Evolutionary conservation across 2,329 filamentous ascomycete genomes (phyloP).

Genomic region (Davidsoniella eucalypti): DNA sequence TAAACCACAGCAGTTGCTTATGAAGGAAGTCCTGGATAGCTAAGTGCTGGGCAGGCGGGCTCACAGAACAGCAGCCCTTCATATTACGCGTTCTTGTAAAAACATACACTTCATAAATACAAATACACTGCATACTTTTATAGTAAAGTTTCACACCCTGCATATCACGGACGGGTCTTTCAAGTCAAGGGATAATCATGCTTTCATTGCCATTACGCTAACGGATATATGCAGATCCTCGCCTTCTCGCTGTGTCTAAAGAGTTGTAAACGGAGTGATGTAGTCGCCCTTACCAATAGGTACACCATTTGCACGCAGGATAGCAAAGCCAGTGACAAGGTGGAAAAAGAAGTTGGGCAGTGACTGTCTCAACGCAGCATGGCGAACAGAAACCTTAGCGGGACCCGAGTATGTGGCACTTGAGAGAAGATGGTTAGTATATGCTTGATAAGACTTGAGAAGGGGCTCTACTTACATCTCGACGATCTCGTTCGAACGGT

Average conservation of each 20-base stretch:
- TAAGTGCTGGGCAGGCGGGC: background rate
- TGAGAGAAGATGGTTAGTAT: slow-evolving; percentile 10
- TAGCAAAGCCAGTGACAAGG: slow-evolving; percentile 35
- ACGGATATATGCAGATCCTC: too few species aligned
- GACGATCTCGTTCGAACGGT: slow-evolving; percentile 15
- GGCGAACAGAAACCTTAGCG: slow-evolving; percentile 15
- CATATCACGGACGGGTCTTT: too few species aligned
- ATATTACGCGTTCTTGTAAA: too few species aligned
- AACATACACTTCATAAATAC: too few species aligned
- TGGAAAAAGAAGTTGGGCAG: slow-evolving; percentile 48
- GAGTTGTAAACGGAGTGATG: background rate
- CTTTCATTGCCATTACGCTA: too few species aligned
- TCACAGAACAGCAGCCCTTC: background rate
- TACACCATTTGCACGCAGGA: slow-evolving; percentile 39
- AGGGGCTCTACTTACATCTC: slow-evolving; percentile 16
- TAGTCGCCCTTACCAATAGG: slow-evolving; percentile 41
- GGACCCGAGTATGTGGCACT: background rate
- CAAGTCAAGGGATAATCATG: too few species aligned
- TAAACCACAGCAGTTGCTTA: too few species aligned
- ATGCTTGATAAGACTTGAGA: background rate
- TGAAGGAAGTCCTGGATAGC: background rate
- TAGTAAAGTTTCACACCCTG: too few species aligned
- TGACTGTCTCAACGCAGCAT: slow-evolving; percentile 28
- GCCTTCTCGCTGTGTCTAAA: background rate
- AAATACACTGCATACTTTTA: too few species aligned